These are phyloP conservation scores for Fusarium agapanthi DNA, from an alignment of 2,329 filamentous ascomycete genomes.

Conservation along the genomic window DNA sequence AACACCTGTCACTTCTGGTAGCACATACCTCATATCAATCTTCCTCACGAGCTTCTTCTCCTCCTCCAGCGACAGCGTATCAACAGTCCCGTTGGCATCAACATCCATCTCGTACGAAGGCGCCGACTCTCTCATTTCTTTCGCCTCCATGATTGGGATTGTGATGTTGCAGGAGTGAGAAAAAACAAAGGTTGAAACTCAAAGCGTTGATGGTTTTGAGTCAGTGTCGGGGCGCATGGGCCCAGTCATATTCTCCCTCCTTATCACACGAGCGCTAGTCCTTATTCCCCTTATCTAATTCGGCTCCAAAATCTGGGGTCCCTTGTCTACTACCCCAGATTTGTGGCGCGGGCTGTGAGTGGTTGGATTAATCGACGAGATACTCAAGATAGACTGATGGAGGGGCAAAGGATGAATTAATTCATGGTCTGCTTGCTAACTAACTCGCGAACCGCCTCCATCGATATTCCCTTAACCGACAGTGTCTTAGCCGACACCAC, in stretches of 20 bases:
- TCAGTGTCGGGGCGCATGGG: neutral
- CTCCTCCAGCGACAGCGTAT: neutral
- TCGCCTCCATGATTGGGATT: neutral
- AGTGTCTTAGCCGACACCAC: constrained; percentile 8
- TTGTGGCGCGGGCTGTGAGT: rapidly evolving
- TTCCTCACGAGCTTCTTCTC: constrained; percentile 12
- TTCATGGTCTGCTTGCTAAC: neutral
- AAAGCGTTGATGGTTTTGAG: neutral
- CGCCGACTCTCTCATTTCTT: neutral
- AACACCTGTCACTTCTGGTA: no score
- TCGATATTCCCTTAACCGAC: constrained; percentile 4
- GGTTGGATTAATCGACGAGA: constrained; percentile 9
- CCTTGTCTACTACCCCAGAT: constrained; percentile 8
- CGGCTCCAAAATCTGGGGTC: constrained; percentile 4
- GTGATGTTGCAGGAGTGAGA: neutral
- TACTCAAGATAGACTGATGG: no score
- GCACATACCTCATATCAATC: constrained; percentile 8
- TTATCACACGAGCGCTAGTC: neutral
- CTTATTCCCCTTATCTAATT: neutral
- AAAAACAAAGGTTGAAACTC: neutral
- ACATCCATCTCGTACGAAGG: neutral
- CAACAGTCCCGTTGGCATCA: neutral
- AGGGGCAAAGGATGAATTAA: neutral
- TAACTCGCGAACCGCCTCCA: neutral
- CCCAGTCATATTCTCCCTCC: constrained; percentile 5